Base-by-base conservation (phyloP, 2,329 filamentous ascomycete species). In the Neonectria hederae region DNA sequence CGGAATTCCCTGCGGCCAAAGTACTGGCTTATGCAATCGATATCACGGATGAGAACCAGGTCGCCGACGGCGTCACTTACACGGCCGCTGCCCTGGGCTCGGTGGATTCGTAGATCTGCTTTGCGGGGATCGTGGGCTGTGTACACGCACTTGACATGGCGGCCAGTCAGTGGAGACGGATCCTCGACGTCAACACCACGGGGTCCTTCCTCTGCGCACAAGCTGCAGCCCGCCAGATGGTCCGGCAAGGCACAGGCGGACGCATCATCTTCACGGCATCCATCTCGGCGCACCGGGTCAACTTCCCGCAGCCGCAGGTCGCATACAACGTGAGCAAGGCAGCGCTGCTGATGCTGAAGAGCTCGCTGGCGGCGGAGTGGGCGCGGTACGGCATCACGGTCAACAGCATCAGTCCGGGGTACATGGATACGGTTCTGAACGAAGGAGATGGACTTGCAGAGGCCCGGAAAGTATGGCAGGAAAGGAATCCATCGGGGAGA, bases 341-440 rank as follows among this genome's bases (percentile, higher is more conserved):
- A 0, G 90, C 86, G 0, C 76, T 93, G 2, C 71, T 90, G 32
- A 84, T 86, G 52, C 76, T 93, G 71, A 88, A 87, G 52, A 86
- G 84, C 69, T 88, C 35, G 2, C 24, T 66, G 30, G 62, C 64
- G 8, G 2, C 82, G 5, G 91, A 93, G 75, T 93, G 90, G 90
- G 88, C 89, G 0, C 78, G 81, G 1, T 84, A 89, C 72, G 90
- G 91, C 0, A 91, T 93, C 60, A 78, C 89, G 2, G 88, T 91
- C 6, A 93, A 93, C 69, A 86, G 83, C 13, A 83, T 93, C 42
- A 87, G 84, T 40, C 91, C 91, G 0, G 91, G 91, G 1, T 93
- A 93, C 69, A 92, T 93, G 87, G 89, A 92, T 70, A 92, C 90
- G 0, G 86, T 91, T 13, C 76, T 93, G 52, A 93, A 92, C 72